These are phyloP conservation scores for Austroboletus olivaceoglutinosus DNA, from an alignment of 1,284 basidiomycete species.

Conservation along the genomic window DNA sequence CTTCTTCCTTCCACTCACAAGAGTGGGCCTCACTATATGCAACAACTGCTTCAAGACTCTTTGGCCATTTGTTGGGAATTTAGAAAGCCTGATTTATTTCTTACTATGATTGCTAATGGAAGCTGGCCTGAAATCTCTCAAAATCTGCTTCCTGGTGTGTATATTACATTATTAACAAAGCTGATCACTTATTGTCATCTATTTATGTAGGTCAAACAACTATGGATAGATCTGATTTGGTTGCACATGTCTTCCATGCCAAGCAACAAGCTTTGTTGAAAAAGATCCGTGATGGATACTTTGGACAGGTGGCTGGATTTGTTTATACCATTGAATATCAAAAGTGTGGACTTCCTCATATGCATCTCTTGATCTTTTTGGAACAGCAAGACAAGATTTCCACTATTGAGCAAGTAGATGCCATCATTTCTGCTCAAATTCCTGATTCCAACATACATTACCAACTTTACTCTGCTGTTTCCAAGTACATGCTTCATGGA, in stretches of 20 bases:
- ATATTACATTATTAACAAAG: background rate
- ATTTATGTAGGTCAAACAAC: slow-evolving; percentile 31
- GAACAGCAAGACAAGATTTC: slow-evolving; percentile 4
- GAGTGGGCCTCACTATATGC: slow-evolving; percentile 1
- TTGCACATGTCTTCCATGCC: slow-evolving; percentile 43
- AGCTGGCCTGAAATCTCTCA: slow-evolving; percentile 43
- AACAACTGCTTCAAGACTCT: slow-evolving; percentile 1
- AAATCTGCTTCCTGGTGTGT: slow-evolving; percentile 33
- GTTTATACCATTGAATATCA: slow-evolving; percentile 20
- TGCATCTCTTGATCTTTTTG: slow-evolving; percentile 33
- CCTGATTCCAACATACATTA: no score
- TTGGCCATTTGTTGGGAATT: background rate
- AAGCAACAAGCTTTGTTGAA: slow-evolving; percentile 41
- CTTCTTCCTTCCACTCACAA: slow-evolving; percentile 4
- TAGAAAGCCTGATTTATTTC: background rate
- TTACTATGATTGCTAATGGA: slow-evolving; percentile 36
- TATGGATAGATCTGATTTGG: slow-evolving; percentile 45
- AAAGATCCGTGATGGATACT: slow-evolving; percentile 7
- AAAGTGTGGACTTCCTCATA: slow-evolving; percentile 7
- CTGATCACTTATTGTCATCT: background rate
- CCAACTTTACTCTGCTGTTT: no score
- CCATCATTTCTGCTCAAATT: slow-evolving; percentile 10
- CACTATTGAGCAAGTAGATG: slow-evolving; percentile 4
- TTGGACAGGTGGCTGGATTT: slow-evolving; percentile 6
- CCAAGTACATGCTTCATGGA: no score